These are phyloP conservation scores for Entophlyctis helioformis DNA, from an alignment of 192 early-diverging fungal species.

Conservation along the genomic window DNA sequence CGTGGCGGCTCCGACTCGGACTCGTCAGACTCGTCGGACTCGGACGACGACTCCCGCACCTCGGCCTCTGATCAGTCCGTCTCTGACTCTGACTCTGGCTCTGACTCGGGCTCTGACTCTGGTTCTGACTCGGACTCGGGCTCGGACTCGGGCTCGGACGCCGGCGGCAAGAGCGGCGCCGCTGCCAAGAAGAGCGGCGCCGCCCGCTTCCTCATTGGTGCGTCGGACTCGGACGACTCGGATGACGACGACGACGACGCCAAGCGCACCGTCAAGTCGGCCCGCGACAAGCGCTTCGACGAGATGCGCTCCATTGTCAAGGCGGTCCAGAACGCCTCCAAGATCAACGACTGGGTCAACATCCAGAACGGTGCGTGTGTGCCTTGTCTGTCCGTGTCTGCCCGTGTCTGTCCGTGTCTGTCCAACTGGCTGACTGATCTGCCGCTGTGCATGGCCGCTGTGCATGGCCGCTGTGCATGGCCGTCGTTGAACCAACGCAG, in stretches of 20 bases:
- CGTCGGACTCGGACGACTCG: conserved; percentile 49
- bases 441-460: conserved; percentile 3
- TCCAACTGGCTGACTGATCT: conserved; percentile 1
- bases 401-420: no score
- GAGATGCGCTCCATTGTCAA: conserved; percentile 61
- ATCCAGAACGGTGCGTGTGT: conserved; percentile 71
- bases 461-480: not conserved
- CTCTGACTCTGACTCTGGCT: conserved; percentile 33
- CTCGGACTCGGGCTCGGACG: conserved; percentile 1
- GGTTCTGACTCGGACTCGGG: conserved; percentile 17
- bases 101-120: conserved; percentile 20
- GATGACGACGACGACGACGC: conserved; percentile 57
- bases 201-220: conserved; percentile 12
- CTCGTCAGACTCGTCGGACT: conserved; percentile 7
- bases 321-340: conserved; percentile 58
- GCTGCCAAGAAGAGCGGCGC: conserved; percentile 5
- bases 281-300: conserved; percentile 78
- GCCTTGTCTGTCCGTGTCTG: no score
- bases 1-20: conserved; percentile 53
- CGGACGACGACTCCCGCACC: conserved; percentile 14
- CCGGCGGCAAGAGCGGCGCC: conserved; percentile 6
- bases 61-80: no score
- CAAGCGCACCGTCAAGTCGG: conserved; percentile 65
- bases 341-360: conserved; percentile 83
- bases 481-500: conserved; percentile 20